phyloP scores from a whole-genome alignment of 805 yeast genomes.

The Blastobotrys robertii region DNA sequence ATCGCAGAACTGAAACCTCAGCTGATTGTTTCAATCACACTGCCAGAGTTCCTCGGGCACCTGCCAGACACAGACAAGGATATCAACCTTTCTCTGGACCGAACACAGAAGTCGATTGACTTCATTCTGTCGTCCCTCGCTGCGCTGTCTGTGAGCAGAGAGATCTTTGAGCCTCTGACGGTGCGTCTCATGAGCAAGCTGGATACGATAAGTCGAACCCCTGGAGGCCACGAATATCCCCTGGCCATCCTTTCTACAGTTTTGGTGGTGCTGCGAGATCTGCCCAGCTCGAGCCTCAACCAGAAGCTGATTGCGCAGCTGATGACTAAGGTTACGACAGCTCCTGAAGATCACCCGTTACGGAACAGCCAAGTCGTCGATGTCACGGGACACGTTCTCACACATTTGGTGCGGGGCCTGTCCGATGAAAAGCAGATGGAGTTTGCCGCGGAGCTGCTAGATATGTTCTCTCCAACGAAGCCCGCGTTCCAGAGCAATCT shows the following conservation, averaged over 20 bases:
- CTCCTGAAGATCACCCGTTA: no score
- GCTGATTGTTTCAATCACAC: conserved; percentile 38
- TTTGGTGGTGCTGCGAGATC: conserved; percentile 16
- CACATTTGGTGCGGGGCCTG: not conserved
- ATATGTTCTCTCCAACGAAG: no score
- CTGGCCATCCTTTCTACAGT: conserved; percentile 22
- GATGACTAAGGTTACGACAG: no score
- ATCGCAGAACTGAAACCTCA: conserved; percentile 17
- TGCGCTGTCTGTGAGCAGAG: conserved; percentile 24
- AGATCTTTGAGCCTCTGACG: conserved; percentile 26
- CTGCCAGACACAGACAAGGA: conserved; percentile 34
- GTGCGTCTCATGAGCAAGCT: conserved; percentile 31
- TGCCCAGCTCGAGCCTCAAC: not conserved
- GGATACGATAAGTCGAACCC: conserved; percentile 13
- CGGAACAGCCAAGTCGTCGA: not conserved
- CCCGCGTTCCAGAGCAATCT: no score
- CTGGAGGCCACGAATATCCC: conserved; percentile 12
- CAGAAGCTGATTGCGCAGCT: not conserved
- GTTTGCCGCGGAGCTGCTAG: no score
- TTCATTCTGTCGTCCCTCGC: conserved; percentile 26
- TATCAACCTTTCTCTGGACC: conserved; percentile 1
- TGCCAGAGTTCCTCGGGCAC: conserved; percentile 42
- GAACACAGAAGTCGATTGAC: conserved; percentile 10
- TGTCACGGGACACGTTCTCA: not conserved
- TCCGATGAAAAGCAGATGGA: no score